Conservation (phyloP, 352 stramenopile species). For the Pythium aquatile region DNA sequence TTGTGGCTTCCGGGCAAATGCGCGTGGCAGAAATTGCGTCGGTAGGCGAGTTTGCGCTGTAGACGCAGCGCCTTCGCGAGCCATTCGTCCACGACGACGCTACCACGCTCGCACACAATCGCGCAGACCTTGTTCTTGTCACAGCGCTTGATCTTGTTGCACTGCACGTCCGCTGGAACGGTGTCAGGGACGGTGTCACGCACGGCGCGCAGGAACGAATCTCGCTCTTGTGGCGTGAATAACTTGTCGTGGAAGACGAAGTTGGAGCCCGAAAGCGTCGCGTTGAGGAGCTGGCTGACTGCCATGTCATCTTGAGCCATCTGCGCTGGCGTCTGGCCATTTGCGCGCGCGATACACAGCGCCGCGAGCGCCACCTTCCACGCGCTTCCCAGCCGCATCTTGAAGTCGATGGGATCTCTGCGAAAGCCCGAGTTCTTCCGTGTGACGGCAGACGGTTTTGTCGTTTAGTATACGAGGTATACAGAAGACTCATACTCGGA, state of each 20-base stretch:
- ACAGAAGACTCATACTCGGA: slow-evolving; percentile 15
- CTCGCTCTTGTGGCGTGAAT: slow-evolving; percentile 15
- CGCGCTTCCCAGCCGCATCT: slow-evolving; percentile 19
- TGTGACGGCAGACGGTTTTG: neutral
- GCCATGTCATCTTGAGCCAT: neutral
- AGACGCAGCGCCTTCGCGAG: slow-evolving; percentile 33
- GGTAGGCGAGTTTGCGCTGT: slow-evolving; percentile 48
- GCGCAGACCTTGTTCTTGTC: slow-evolving; percentile 51
- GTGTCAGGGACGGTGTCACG: slow-evolving; percentile 53
- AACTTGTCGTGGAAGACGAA: slow-evolving; percentile 19
- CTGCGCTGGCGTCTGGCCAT: neutral
- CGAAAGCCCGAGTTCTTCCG: neutral
- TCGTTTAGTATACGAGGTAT: slow-evolving; percentile 14
- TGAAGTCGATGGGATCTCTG: slow-evolving; percentile 10
- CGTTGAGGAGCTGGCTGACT: slow-evolving; percentile 14
- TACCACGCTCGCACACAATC: slow-evolving; percentile 49
- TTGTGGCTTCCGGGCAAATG: slow-evolving; percentile 64
- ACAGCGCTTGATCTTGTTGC: slow-evolving; percentile 49
- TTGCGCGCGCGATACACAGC: neutral
- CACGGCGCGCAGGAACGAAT: slow-evolving; percentile 37
- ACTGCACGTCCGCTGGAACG: slow-evolving; percentile 53
- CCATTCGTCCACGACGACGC: slow-evolving; percentile 43
- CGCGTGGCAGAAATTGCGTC: slow-evolving; percentile 49
- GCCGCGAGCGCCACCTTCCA: slow-evolving; percentile 12
- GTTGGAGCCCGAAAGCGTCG: slow-evolving; percentile 16